Evolutionary conservation across 495 filamentous ascomycete genomes (phyloP), one percentile per base, ranked within the genome.

Genomic region (Hamigera avellanea): DNA sequence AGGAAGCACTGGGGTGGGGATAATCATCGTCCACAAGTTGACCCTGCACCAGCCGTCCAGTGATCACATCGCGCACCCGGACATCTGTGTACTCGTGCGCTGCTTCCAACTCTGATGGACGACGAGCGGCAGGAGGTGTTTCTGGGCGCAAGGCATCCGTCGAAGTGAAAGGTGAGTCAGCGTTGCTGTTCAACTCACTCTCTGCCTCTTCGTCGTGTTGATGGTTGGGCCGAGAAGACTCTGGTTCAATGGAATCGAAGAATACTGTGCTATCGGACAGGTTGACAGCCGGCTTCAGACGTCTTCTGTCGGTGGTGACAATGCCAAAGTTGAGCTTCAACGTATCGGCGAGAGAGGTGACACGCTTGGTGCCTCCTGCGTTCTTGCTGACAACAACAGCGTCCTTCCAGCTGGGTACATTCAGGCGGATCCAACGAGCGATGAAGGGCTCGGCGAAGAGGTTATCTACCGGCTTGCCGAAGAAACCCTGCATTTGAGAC

Each of bases 401-500:
- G 36, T 93, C 82, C 37, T 68, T 76, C 91, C 91, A 98, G 35
- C 81, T 73, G 12, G 71, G 63, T 14, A 98, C 81, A 49, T 95
- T 89, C 59, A 81, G 73, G 40, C 78, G 75, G 52, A 96, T 91
- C 93, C 91, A 96, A 39, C 87, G 80, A 27, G 93, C 91, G 53
- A 98, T 88, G 46, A 95, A 72, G 3, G 91, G 91, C 58, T 98
- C 91, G 14, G 93, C 91, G 49, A 95, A 83, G 23, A 98, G 78
- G 56, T 98, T 95, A 60, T 98, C 91, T 33, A 98, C 91, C 8
- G 91, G 93, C 50, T 91, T 93, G 45, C 81, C 83, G 70, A 98
- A 98, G 70, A 98, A 98, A 23, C 91, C 91, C 64, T 96, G 93
- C 82, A 95, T 95, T 63, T 96, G 91, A 8, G 86, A 88, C 40